Evolutionary conservation across 2,329 filamentous ascomycete genomes (phyloP), one percentile per base, ranked within the genome.

Genomic region (Periconia macrospinosa): DNA sequence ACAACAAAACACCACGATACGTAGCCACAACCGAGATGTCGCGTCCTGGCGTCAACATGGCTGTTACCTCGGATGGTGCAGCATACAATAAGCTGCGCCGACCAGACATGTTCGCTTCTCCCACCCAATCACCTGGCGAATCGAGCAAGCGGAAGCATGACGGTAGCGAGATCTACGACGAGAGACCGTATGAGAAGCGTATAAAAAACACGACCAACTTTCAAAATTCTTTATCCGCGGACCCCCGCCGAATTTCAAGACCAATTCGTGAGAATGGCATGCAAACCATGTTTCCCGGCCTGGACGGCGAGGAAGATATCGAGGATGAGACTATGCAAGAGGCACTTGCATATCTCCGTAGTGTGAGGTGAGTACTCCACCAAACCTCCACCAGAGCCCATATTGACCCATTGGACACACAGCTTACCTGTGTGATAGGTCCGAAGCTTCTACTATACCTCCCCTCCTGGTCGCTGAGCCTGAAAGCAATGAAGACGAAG

Each of bases 371-470:
- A 59, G 58, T 53, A 40, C n/a, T 14, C 17, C 45, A 10, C 7
- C 10, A 18, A 9, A 15, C 45, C 49, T 37, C 35, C 30, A 19
- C 45, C 47, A 30, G 18, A 17, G 17, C 30, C 17, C 20, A 30
- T 30, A 45, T 53, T 54, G 48, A 57, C 53, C 30, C 47, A 59
- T 63, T 23, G 50, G 41, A 42, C 53, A 52, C 53, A 57, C 50
- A 57, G 55, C 58, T 66, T 56, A 57, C 47, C 47, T 54, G 18
- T 57, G 49, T 52, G 59, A 54, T 74, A 94, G 90, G 76, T 82
- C 84, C 61, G 86, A 95, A 83, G 90, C 90, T n/a, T 84, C 79
- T 55, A 76, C 79, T 10, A 87, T 95, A 33, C 91, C 91, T 1
- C 82, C 87, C 60, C 76, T 94, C 11, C 81, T 94, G 48, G 82